phyloP scores from a whole-genome alignment of 257 asterid genomes.

The Scutellaria barbata region DNA sequence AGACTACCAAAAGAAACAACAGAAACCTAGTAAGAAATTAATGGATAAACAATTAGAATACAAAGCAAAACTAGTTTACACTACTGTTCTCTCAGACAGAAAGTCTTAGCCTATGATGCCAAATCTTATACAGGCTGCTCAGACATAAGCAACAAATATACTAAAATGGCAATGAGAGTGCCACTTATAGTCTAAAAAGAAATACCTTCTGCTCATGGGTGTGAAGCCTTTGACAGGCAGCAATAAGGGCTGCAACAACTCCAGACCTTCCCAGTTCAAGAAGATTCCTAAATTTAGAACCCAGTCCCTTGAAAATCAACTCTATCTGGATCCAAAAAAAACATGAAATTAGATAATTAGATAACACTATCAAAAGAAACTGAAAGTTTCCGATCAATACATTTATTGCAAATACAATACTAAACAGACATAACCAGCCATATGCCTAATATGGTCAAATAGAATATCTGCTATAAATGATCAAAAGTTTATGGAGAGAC shows the following conservation, averaged over 20 bases:
- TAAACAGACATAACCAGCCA: neutral
- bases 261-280: slow-evolving; percentile 84
- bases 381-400: neutral
- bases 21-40: slow-evolving; percentile 27
- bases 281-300: slow-evolving; percentile 69
- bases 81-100: slow-evolving; percentile 4
- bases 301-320: slow-evolving; percentile 76
- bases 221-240: slow-evolving; percentile 80
- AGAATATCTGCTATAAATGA: neutral
- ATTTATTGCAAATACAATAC: slow-evolving; percentile 5
- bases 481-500: neutral
- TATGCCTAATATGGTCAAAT: neutral
- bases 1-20: slow-evolving; percentile 59
- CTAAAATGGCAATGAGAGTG: slow-evolving; percentile 10
- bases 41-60: slow-evolving; percentile 9
- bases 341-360: slow-evolving; percentile 29
- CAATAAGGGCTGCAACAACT: slow-evolving; percentile 88
- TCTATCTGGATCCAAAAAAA: slow-evolving; percentile 57
- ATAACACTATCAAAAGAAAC: slow-evolving; percentile 25
- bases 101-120: slow-evolving; percentile 7
- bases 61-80: neutral
- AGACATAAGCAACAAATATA: neutral
- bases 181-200: slow-evolving; percentile 9
- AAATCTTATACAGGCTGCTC: slow-evolving; percentile 1
- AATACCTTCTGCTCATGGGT: slow-evolving; percentile 64